Conservation (phyloP, 2,329 filamentous ascomycete species). For the Penicillium polonicum region DNA sequence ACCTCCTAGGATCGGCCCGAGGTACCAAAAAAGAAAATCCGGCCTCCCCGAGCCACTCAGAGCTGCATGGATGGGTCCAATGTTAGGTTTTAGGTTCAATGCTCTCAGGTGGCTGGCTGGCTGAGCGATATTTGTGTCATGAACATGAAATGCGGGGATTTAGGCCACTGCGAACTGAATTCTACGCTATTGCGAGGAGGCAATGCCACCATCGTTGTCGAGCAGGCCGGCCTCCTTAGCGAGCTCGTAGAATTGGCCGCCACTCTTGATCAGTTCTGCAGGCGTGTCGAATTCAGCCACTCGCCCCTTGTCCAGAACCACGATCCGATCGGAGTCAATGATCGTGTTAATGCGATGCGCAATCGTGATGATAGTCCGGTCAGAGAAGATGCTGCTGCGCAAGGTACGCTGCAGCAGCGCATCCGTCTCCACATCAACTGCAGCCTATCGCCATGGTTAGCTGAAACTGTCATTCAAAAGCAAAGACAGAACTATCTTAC, state of each 20-base stretch:
- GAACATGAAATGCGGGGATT: slow-evolving; percentile 6
- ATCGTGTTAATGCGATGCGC: slow-evolving; percentile 99
- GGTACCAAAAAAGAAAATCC: slow-evolving; percentile 6
- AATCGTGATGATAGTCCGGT: slow-evolving; percentile 96
- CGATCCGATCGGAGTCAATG: slow-evolving; percentile 80
- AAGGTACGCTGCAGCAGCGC: slow-evolving; percentile 63
- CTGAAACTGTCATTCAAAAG: not conserved
- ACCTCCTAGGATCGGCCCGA: slow-evolving; percentile 16
- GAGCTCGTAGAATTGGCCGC: slow-evolving; percentile 81
- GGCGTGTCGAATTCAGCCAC: slow-evolving; percentile 94
- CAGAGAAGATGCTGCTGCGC: slow-evolving; percentile 69
- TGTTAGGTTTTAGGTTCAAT: not conserved
- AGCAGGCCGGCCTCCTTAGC: slow-evolving; percentile 86
- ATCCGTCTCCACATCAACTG: slow-evolving; percentile 69
- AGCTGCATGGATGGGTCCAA: slow-evolving; percentile 5
- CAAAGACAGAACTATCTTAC: slow-evolving; percentile 46
- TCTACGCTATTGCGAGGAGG: slow-evolving; percentile 17
- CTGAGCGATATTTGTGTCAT: slow-evolving; percentile 7
- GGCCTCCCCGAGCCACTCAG: slow-evolving; percentile 22
- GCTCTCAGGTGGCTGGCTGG: slow-evolving; percentile 6
- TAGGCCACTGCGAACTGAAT: slow-evolving; percentile 10
- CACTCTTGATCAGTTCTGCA: slow-evolving; percentile 68
- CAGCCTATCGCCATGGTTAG: slow-evolving; percentile 49
- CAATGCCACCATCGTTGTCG: slow-evolving; percentile 42
- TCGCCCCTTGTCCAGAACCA: slow-evolving; percentile 86